phyloP scores from a whole-genome alignment of 306 rosid genomes.

The Glycine latifolia region DNA sequence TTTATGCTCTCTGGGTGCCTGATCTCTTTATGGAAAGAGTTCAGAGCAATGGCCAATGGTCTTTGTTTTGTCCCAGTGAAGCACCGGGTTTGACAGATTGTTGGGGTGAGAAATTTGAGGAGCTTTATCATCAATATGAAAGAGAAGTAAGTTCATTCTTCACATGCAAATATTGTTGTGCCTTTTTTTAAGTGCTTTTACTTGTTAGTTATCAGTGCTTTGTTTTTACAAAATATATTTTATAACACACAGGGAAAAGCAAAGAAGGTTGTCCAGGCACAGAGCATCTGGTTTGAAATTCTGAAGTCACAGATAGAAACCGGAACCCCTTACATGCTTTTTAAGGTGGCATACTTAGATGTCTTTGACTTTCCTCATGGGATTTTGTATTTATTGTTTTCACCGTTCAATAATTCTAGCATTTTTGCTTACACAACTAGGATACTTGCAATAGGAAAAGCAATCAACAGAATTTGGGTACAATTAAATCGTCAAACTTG shows the following conservation, averaged over 20 bases:
- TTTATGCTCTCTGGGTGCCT: constrained; percentile 96
- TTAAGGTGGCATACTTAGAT: constrained; percentile 62
- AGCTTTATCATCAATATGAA: constrained; percentile 72
- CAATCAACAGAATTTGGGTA: constrained; percentile 94
- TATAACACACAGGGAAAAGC: constrained; percentile 68
- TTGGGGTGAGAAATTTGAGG: constrained; percentile 93
- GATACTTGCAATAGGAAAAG: constrained; percentile 93
- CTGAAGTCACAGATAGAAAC: constrained; percentile 93
- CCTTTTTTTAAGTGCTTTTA: neutral
- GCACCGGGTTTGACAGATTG: constrained; percentile 95
- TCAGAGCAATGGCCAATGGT: constrained; percentile 79
- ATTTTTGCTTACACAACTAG: constrained; percentile 43
- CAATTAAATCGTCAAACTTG: constrained; percentile 90
- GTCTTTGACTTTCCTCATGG: neutral
- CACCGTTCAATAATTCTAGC: neutral
- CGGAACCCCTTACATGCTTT: constrained; percentile 97
- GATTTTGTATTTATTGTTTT: neutral
- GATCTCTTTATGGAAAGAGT: constrained; percentile 98
- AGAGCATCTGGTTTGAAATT: constrained; percentile 88
- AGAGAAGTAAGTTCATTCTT: constrained; percentile 60
- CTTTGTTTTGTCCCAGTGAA: constrained; percentile 80
- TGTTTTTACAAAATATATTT: neutral
- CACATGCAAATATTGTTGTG: neutral
- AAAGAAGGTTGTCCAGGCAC: constrained; percentile 86
- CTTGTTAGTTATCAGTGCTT: neutral